phyloP scores from a whole-genome alignment of 2,329 filamentous ascomycete species.

The Xylaria sp. region DNA sequence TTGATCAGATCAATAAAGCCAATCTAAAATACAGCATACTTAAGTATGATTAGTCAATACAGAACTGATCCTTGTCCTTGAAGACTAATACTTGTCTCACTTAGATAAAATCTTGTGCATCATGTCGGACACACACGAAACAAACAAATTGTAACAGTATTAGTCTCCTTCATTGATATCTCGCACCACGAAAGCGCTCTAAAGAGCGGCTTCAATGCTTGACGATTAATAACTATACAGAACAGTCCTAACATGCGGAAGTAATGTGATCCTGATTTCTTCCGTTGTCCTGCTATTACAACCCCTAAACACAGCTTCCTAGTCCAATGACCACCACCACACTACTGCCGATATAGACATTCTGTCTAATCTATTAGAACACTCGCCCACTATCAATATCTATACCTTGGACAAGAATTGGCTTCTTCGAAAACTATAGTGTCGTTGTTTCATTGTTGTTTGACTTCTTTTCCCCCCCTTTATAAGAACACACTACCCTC shows the following conservation, averaged over 20 bases:
- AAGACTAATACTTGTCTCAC: no score
- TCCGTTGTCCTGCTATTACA: background rate
- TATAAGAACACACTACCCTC: constrained; percentile 52
- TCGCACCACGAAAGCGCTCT: background rate
- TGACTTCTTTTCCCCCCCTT: constrained; percentile 12
- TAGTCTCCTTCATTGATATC: constrained; percentile 1
- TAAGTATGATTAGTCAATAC: no score
- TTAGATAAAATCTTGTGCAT: no score
- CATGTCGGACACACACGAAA: no score
- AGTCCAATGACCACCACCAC: constrained; percentile 5
- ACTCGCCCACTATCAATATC: background rate
- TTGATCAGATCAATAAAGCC: no score
- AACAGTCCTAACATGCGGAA: background rate
- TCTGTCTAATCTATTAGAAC: constrained; percentile 11
- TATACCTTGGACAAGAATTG: background rate
- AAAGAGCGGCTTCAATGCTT: background rate
- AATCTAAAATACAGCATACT: no score
- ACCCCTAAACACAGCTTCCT: background rate
- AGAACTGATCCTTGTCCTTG: no score
- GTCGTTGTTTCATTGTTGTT: background rate
- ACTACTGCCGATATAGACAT: constrained; percentile 14
- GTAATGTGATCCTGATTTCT: background rate
- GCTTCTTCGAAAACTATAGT: constrained; percentile 4
- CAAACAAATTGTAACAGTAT: no score
- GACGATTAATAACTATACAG: background rate